phyloP scores from a whole-genome alignment of 1,284 basidiomycete genomes.

The Mycena sp. region DNA sequence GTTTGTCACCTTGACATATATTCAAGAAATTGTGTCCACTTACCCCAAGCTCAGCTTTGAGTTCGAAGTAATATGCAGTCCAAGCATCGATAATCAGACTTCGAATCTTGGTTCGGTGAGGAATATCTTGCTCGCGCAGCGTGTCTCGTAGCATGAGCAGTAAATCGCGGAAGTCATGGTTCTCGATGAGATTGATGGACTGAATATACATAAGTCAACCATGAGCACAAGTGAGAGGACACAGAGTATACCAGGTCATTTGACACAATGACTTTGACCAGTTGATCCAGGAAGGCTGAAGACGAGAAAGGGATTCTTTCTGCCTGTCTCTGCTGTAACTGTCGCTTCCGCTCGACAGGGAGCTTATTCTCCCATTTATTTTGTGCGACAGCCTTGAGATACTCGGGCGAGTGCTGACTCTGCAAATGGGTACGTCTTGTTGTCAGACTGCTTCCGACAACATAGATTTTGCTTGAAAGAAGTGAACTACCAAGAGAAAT shows the following conservation, averaged over 20 bases:
- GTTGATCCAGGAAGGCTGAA: neutral
- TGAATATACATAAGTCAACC: neutral
- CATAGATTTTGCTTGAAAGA: neutral
- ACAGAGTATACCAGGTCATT: neutral
- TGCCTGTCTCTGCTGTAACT: neutral
- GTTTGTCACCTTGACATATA: neutral
- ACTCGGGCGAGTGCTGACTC: neutral
- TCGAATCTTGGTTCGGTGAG: neutral
- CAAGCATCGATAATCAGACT: neutral
- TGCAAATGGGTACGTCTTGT: neutral
- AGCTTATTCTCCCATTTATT: neutral
- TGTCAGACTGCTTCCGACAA: neutral
- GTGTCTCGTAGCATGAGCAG: neutral
- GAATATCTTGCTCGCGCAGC: neutral
- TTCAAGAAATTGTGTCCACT: neutral
- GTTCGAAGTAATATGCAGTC: neutral
- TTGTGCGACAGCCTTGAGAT: neutral
- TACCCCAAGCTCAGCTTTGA: constrained; percentile 1
- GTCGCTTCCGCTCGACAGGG: neutral
- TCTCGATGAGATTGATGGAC: neutral
- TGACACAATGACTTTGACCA: constrained; percentile 1
- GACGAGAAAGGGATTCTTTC: neutral
- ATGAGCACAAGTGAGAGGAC: neutral
- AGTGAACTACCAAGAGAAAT: no score
- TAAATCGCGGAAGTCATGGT: neutral